Evolutionary conservation across 139 green algal species (phyloP).

Genomic region (Tetradesmus lagerheimii): DNA sequence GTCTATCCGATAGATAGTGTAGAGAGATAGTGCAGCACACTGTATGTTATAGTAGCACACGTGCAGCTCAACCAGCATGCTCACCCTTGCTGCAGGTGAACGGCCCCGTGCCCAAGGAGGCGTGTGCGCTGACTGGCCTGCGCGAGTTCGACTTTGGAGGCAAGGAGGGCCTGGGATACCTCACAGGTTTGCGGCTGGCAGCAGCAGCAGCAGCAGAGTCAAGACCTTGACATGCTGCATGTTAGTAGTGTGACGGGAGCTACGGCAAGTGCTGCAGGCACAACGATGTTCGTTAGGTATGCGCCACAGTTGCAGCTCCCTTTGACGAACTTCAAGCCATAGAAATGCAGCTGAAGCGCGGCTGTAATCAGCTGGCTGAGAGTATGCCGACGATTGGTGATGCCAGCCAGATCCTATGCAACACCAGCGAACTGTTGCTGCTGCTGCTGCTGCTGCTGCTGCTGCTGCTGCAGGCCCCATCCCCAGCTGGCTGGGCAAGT

Average conservation of each 20-base stretch:
- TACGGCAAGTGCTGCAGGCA: too few relatives aligned
- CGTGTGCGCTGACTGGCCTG: conserved; percentile 58
- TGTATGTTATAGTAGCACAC: background rate
- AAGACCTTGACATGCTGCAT: too few relatives aligned
- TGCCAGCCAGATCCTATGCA: too few relatives aligned
- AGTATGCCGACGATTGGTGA: too few relatives aligned
- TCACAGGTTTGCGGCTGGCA: conserved; percentile 12
- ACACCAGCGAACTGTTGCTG: background rate
- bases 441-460: background rate
- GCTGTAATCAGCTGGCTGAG: too few relatives aligned
- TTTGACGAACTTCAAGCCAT: too few relatives aligned
- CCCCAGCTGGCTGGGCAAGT: conserved; percentile 54
- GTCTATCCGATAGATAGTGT: too few relatives aligned
- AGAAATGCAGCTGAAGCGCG: too few relatives aligned
- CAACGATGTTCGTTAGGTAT: too few relatives aligned
- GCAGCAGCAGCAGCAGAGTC: background rate
- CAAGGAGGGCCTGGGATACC: conserved; percentile 41
- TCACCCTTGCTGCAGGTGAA: conserved; percentile 54
- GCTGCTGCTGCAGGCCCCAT: conserved; percentile 49
- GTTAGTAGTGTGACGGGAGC: too few relatives aligned
- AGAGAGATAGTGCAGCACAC: too few relatives aligned
- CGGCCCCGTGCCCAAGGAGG: conserved; percentile 50
- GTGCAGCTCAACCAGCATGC: background rate
- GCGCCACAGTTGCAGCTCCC: too few relatives aligned
- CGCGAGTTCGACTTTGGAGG: conserved; percentile 71